A percentile compares a stretch with the other conserved stretches of the same genome.
phyloP scores from a whole-genome alignment of 768 basidiomycete species.

The Lanmaoa rubissima region DNA sequence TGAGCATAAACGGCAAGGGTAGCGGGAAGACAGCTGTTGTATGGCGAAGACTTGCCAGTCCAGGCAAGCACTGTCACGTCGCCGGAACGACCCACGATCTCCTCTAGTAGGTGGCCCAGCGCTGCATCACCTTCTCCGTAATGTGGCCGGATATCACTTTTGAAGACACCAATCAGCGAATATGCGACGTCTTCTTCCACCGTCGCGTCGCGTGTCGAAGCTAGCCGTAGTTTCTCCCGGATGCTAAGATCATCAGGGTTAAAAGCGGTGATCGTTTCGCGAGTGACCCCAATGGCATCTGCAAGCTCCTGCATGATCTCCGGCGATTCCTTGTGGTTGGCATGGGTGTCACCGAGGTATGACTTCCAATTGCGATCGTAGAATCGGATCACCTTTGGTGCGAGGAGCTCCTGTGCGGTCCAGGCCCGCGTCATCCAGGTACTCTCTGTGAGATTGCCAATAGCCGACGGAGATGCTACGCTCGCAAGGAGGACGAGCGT shows the following conservation, averaged over 20 bases:
- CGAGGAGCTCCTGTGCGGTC: conserved; percentile 16
- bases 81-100: not conserved
- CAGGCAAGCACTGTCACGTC: not conserved
- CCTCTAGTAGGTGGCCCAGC: not conserved
- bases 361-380: conserved; percentile 9
- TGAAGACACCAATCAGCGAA: not conserved
- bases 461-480: not conserved
- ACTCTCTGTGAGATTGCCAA: not conserved
- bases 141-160: not conserved
- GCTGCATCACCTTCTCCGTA: not conserved
- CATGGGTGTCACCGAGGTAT: not conserved
- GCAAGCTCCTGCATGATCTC: no score
- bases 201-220: not conserved
- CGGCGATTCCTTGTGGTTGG: no score
- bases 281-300: no score
- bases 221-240: not conserved
- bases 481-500: not conserved
- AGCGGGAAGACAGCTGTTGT: not conserved
- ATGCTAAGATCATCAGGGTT: not conserved
- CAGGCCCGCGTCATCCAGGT: conserved; percentile 12
- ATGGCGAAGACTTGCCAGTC: not conserved
- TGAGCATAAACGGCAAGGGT: not conserved
- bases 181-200: not conserved
- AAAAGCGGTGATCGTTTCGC: not conserved
- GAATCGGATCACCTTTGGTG: conserved; percentile 7